phyloP scores from a whole-genome alignment of 2,329 filamentous ascomycete genomes.

The Colletotrichum tropicicola region DNA sequence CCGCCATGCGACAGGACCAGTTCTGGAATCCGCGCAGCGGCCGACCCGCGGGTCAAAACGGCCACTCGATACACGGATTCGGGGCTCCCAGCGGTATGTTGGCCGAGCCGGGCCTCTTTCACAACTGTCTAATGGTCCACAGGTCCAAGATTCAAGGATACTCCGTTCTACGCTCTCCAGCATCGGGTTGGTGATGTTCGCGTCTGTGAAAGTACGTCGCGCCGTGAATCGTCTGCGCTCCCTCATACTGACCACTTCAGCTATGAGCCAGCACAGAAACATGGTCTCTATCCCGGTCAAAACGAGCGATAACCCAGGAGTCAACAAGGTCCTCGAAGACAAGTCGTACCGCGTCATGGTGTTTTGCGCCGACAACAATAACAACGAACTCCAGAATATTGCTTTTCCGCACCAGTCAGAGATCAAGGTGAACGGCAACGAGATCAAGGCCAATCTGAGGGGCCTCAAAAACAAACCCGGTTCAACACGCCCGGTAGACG shows the following conservation, averaged over 20 bases:
- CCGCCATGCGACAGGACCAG: conserved; percentile 5
- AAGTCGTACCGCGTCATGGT: conserved; percentile 78
- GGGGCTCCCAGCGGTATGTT: conserved; percentile 8
- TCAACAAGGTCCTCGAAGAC: conserved; percentile 67
- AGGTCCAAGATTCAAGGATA: conserved; percentile 65
- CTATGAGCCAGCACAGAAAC: conserved; percentile 63
- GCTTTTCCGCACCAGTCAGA: conserved; percentile 93
- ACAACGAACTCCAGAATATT: conserved; percentile 74
- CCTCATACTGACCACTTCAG: conserved; percentile 45
- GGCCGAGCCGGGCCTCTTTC: background rate
- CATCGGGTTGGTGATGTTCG: conserved; percentile 71
- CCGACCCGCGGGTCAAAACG: conserved; percentile 9
- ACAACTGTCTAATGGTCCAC: background rate
- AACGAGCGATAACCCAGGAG: conserved; percentile 59
- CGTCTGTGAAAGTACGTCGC: conserved; percentile 75
- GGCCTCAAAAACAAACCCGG: conserved; percentile 96
- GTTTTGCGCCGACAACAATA: conserved; percentile 77
- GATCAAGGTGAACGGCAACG: conserved; percentile 86
- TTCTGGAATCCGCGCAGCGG: conserved; percentile 17
- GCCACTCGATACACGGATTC: conserved; percentile 4
- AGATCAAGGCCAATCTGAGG: conserved; percentile 91
- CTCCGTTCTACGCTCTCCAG: conserved; percentile 84
- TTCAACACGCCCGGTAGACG: conserved; percentile 91
- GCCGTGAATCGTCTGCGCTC: background rate
- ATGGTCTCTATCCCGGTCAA: conserved; percentile 56